Base-by-base conservation (phyloP, 306 rosid species). In the Pterocarpus santalinus region DNA sequence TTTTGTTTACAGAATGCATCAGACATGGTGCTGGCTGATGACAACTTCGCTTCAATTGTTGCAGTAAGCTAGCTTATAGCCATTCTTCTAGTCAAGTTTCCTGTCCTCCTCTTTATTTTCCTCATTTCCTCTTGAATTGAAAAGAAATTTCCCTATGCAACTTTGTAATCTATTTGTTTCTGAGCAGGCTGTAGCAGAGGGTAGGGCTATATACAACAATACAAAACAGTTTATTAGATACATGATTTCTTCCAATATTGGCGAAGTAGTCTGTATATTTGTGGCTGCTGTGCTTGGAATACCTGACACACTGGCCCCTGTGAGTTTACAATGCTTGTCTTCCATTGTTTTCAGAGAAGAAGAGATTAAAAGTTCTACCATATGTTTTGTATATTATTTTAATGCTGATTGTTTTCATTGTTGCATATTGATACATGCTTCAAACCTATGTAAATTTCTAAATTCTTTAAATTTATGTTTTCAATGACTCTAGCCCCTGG, bases 281-380 rank as follows among this genome's bases (percentile, higher is more conserved):
- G 96, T 95, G 80, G 97, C 99, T 74, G 99, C 99, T 73, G 96
- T 91, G 82, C 99, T 95, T 85, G 99, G 99, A 81, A 91, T 95
- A 85, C 99, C 99, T 38, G 99, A 95, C 78, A 95, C 99, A 38
- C 93, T 95, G 51, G 98, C 98, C 56, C 99, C 99, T 76, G 99
- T 95, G 85, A 90, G 98, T 91, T 69, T 60, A 68, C 76, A 32
- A 3, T 64, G 4, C 53, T 17, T 38, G 10, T 79, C 32, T 13
- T 38, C 80, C 65, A 67, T 66, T 63, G 69, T 30, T 83, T 46
- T 76, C 63, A 52, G 60, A 39, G 8, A 76, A 41, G 67, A 75
- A 69, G 72, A 72, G 36, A 53, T 46, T 53, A 63, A 63, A 52
- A 66, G 66, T 79, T 81, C 38, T 72, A 65, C 14, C 3, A 65